Evolutionary conservation across 768 basidiomycete species (phyloP), one percentile per base, ranked within the genome.

Genomic region (Melanogaster broomeanus): DNA sequence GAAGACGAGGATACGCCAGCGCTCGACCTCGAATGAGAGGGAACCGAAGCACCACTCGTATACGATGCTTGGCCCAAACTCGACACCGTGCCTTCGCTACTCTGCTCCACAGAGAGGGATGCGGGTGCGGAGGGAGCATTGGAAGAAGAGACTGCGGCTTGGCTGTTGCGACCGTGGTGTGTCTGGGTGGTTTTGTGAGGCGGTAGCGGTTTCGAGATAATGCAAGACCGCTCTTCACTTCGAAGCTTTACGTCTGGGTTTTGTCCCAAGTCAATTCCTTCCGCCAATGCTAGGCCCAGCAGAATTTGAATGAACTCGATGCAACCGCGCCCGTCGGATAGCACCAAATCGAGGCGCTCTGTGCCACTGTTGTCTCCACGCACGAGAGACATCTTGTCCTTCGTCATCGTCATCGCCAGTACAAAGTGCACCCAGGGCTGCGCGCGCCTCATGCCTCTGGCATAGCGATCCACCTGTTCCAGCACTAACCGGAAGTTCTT

Each of bases 221-320:
- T n/a, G n/a, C n/a, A n/a, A n/a, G n/a, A n/a, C n/a, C n/a, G n/a
- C n/a, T n/a, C n/a, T n/a, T n/a, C n/a, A n/a, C n/a, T n/a, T n/a
- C n/a, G n/a, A n/a, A n/a, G n/a, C n/a, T n/a, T n/a, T n/a, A n/a
- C n/a, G n/a, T n/a, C n/a, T n/a, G 44, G 30, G 24, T 22, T 19
- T 11, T 25, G 19, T 9, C 44, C 57, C 15, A 63, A 15, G 15
- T 59, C 51, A 0, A 53, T 46, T 1, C 27, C 3, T 13, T 51
- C 30, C 6, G 52, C 53, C 19, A 56, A 37, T 6, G 51, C 48
- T 7, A 61, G 52, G 10, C 58, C 60, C 15, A 60, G 52, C 34
- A 61, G n/a, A 16, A 51, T 34, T 9, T 44, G 55, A 3, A 60
- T 47, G 15, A 61, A 41, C 34, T 61, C 55, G 16, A 57, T 48